A percentile compares a stretch with the other conserved stretches of the same genome.
These are phyloP conservation scores for Elsinoe necatrix DNA, from an alignment of 2,329 filamentous ascomycete species.

Conservation along the genomic window DNA sequence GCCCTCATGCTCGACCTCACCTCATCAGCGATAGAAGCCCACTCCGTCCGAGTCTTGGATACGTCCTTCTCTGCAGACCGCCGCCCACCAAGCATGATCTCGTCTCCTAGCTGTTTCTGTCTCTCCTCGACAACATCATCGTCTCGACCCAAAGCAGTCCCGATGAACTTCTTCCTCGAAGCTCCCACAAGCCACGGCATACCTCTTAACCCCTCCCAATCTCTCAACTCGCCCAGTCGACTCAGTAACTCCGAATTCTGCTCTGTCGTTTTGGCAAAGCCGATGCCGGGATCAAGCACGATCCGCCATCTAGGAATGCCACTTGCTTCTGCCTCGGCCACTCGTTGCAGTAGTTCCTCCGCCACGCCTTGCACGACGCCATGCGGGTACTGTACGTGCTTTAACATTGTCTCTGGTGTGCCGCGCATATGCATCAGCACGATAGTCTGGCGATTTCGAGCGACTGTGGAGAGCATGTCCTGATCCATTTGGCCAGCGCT, in stretches of 20 bases:
- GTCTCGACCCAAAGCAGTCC: conserved; percentile 58
- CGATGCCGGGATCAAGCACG: conserved; percentile 85
- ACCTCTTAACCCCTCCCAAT: conserved; percentile 54
- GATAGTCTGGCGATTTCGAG: conserved; percentile 67
- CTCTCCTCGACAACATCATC: neutral
- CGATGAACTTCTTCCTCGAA: conserved; percentile 85
- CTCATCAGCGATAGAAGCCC: conserved; percentile 43
- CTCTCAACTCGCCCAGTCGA: conserved; percentile 56
- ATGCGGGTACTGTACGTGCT: conserved; percentile 51
- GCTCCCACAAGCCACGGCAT: conserved; percentile 85
- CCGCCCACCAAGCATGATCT: too few relatives aligned
- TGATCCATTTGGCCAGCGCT: conserved; percentile 72
- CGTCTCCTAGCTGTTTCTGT: neutral
- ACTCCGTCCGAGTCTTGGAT: neutral
- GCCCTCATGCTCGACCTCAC: conserved; percentile 53
- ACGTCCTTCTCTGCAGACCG: neutral
- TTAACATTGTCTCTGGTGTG: conserved; percentile 71
- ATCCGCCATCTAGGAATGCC: conserved; percentile 90
- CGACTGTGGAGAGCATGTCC: conserved; percentile 74
- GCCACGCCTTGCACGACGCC: conserved; percentile 59
- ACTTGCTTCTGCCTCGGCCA: conserved; percentile 67
- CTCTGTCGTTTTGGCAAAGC: conserved; percentile 75
- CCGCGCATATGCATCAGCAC: conserved; percentile 92
- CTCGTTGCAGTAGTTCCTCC: conserved; percentile 58
- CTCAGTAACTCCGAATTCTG: conserved; percentile 79